Base-by-base conservation (phyloP, 116 monocot species). In the Posidonia oceanica region DNA sequence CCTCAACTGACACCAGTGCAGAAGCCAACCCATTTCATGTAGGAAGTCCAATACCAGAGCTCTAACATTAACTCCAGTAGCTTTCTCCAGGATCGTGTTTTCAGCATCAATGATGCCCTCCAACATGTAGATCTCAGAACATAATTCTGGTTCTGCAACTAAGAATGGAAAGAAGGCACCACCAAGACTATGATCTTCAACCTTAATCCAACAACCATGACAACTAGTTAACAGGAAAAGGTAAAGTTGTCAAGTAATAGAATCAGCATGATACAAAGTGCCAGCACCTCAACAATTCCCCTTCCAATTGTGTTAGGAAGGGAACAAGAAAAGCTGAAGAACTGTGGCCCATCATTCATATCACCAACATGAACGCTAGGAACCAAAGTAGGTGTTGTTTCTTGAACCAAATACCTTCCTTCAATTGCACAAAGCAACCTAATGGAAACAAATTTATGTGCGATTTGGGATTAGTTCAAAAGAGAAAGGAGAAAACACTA, bases 1-100 rank as follows among this genome's bases (percentile, higher is more conserved):
- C 22, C 53, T 75, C 65, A 80, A 20, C 20, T 78, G 75, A 66
- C 68, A 74, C 66, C 78, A 80, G 3, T 76, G 77, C 20, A 95
- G 83, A 79, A 95, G 84, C 95, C 95, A 95, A 48, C 95, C 95
- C 59, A 95, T 86, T 78, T 95, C 95, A 71, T 91, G 64, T 41
- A 95, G 64, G 53, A 95, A 95, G 5, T 88, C 70, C 54, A 95
- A 40, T 18, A 83, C 82, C 72, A 61, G 70, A 5, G 59, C 78
- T 62, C 91, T 82, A 5, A 69, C 63, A 66, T 60, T 58, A 13
- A 61, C 55, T 42, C 23, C 69, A 59, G 75, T 56, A 40, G 70
- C n/a, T 60, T 37, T 59, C 18, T 73, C 80, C 17, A 62, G 53
- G 52, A 22, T 54, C n/a, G 20, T 7, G 48, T 75, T 61, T 29